Conservation (phyloP, 2,329 filamentous ascomycete species). For the Ophiosphaerella korrae region DNA sequence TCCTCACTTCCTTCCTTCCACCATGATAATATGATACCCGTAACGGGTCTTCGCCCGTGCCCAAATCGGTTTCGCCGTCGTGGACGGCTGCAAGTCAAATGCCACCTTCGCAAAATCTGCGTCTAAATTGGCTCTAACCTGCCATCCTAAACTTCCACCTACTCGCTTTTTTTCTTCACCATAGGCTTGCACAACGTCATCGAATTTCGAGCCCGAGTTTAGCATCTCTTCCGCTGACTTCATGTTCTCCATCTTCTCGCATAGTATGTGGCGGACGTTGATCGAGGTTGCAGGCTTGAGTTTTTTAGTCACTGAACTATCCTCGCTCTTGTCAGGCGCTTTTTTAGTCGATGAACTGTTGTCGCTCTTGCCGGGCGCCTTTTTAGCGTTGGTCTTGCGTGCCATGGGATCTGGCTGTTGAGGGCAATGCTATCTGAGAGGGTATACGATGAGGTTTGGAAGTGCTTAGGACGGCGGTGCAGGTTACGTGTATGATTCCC, state of each 20-base stretch:
- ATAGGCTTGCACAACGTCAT: too few relatives aligned
- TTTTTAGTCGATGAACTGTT: slow-evolving; percentile 41
- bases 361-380: slow-evolving; percentile 4
- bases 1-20: slow-evolving; percentile 64
- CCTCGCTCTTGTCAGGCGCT: slow-evolving; percentile 7
- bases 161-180: too few relatives aligned
- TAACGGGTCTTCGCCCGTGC: slow-evolving; percentile 75
- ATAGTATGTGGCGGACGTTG: slow-evolving; percentile 76
- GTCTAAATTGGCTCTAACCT: slow-evolving; percentile 69
- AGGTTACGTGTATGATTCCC: too few relatives aligned
- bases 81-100: slow-evolving; percentile 70
- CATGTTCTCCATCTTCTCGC: too few relatives aligned
- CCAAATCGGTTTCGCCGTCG: slow-evolving; percentile 66
- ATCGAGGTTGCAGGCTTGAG: slow-evolving; percentile 69
- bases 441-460: too few relatives aligned
- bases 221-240: too few relatives aligned
- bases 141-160: slow-evolving; percentile 73
- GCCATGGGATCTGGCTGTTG: slow-evolving; percentile 15
- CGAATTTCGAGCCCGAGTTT: too few relatives aligned
- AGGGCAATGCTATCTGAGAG: too few relatives aligned
- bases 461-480: too few relatives aligned
- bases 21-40: slow-evolving; percentile 83
- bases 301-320: slow-evolving; percentile 49
- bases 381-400: slow-evolving; percentile 36
- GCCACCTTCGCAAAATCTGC: slow-evolving; percentile 74